Evolutionary conservation across 768 basidiomycete species (phyloP), one percentile per base, ranked within the genome.

Genomic region (Sutorius australiensis): DNA sequence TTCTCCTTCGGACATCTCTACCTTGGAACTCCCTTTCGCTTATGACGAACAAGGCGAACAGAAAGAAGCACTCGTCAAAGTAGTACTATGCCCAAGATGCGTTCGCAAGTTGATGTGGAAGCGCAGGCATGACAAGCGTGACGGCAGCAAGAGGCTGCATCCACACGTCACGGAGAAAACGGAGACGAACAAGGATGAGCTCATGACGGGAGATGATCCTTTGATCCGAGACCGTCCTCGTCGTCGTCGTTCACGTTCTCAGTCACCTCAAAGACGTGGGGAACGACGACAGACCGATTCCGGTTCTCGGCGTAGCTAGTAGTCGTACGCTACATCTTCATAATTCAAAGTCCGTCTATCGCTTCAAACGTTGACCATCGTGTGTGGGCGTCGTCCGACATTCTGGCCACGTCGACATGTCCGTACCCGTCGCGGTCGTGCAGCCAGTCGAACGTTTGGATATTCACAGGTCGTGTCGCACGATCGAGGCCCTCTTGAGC

Each of bases 91-190:
- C 65, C 69, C 74, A 28, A 79, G 74, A 61, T 98, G 95, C 63
- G 71, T 82, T 45, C 81, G 81, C 67, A 98, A 95, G 76, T 72
- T 98, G 61, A 83, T 87, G 81, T 93, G 87, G 83, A 93, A 91
- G 67, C 75, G 85, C 60, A 78, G 77, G 62, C 82, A 83, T 64
- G 84, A 87, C 62, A 87, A 81, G 64, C 76, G 52, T 51, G 46
- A 53, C 53, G 42, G 46, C 44, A 48, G 34, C 17, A 58, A 56
- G 8, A 53, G 53, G n/a, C n/a, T n/a, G n/a, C n/a, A n/a, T n/a
- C 17, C 43, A 0, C 30, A 21, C 14, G 24, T 24, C 3, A 17
- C 13, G 1, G 46, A 47, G 47, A 48, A 30, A 28, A 11, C 12
- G 6, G 27, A 6, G 32, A 7, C 19, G 3, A 40, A 27, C 27